A percentile compares a stretch with the other conserved stretches of the same genome.
Conservation (phyloP, 2,329 filamentous ascomycete genomes). For the Fusarium sp. region DNA sequence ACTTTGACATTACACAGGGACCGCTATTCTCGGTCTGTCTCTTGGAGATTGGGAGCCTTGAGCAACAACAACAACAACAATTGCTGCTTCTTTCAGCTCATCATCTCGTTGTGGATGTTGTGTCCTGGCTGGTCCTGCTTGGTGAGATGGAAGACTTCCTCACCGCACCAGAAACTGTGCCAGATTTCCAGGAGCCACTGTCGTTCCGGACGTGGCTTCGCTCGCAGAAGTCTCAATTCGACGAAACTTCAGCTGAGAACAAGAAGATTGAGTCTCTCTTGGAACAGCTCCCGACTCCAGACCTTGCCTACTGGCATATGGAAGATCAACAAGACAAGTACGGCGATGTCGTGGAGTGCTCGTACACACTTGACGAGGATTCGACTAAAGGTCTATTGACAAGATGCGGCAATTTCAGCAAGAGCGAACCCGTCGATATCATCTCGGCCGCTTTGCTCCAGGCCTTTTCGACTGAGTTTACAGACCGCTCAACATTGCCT, state of each 20-base stretch:
- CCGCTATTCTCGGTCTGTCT: no score
- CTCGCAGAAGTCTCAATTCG: not conserved
- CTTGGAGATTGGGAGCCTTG: no score
- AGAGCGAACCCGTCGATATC: slow-evolving; percentile 47
- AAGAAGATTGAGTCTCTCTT: no score
- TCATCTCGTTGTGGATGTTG: slow-evolving; percentile 10
- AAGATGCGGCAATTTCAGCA: slow-evolving; percentile 30
- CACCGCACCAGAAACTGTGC: not conserved
- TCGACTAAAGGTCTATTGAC: slow-evolving; percentile 20
- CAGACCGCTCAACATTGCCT: slow-evolving; percentile 35
- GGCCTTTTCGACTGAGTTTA: slow-evolving; percentile 43
- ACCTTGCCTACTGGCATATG: slow-evolving; percentile 1
- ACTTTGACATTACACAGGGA: no score
- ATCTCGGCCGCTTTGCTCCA: slow-evolving; percentile 43
- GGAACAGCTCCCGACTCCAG: not conserved
- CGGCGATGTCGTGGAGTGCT: no score
- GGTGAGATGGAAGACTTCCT: slow-evolving; percentile 3
- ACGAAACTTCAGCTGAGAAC: not conserved
- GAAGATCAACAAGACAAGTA: no score
- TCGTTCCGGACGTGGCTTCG: not conserved
- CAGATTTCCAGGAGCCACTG: not conserved
- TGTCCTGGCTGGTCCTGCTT: slow-evolving; percentile 10
- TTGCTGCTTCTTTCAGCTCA: slow-evolving; percentile 2
- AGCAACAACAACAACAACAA: not conserved
- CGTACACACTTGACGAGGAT: slow-evolving; percentile 12